phyloP scores from a whole-genome alignment of 345 rosid genomes.

The Reutealis trisperma region DNA sequence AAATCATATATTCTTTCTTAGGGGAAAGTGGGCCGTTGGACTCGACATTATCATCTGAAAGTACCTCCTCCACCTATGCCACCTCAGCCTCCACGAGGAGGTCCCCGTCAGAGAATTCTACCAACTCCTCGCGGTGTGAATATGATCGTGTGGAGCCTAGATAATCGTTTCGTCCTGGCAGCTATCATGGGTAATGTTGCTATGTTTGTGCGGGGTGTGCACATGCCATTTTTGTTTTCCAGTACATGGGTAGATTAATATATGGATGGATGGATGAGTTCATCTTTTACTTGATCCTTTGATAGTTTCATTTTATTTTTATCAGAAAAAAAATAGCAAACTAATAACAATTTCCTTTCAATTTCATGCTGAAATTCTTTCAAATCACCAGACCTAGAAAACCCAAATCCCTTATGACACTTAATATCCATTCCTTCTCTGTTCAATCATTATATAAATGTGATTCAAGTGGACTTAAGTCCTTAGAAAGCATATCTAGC shows the following conservation, averaged over 20 bases:
- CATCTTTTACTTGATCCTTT: background rate
- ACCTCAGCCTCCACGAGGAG: slow-evolving; percentile 93
- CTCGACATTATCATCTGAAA: slow-evolving; percentile 86
- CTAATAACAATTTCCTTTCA: background rate
- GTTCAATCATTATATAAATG: background rate
- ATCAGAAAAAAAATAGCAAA: background rate
- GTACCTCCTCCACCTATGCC: slow-evolving; percentile 99
- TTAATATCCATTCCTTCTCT: background rate
- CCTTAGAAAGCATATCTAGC: background rate
- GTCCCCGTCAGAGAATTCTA: slow-evolving; percentile 95
- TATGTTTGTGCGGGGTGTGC: background rate
- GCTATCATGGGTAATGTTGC: slow-evolving; percentile 86
- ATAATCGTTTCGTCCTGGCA: slow-evolving; percentile 99
- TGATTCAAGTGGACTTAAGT: background rate
- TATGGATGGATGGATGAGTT: background rate
- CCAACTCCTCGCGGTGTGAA: slow-evolving; percentile 99
- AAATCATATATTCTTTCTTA: slow-evolving; percentile 29
- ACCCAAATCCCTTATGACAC: background rate
- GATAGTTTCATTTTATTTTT: background rate
- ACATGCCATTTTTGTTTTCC: background rate
- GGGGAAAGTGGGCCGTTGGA: slow-evolving; percentile 93
- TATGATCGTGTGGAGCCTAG: slow-evolving; percentile 97
- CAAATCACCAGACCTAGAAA: background rate
- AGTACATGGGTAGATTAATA: background rate
- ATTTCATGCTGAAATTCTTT: background rate